Base-by-base conservation (phyloP, 2,329 filamentous ascomycete genomes). In the Leptographium procerum region DNA sequence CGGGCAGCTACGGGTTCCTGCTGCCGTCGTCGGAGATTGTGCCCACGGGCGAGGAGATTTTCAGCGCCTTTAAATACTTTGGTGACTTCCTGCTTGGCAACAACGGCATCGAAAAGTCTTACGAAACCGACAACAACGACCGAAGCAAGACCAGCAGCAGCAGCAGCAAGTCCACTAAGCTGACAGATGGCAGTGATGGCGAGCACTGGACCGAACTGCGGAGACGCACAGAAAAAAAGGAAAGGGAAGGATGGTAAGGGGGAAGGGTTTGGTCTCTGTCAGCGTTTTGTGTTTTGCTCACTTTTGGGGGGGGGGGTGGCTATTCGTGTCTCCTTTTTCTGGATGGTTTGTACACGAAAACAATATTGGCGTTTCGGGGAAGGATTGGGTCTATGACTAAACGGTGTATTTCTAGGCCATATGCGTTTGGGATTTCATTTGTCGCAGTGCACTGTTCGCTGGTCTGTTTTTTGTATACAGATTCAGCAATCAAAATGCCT, bases 1-100 rank as follows among this genome's bases (percentile, higher is more conserved):
- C 88, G 0, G 94, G 94, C 11, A 94, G 85, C 69, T 97, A 97
- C 69, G 94, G 94, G 0, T 99, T 97, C 69, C 75, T 99, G 53
- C 75, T 97, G 4, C 94, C 94, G 0, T 86, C 82, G 59, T 87
- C 94, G 59, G 82, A 95, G 61, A 97, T 97, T 60, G 76, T 95
- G 2, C 91, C 92, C 0, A 94, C 89, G 0, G 92, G 94, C 10
- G 85, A 92, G 70, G 94, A 99, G 71, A 81, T 92, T 47, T 84
- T 92, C 64, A 86, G 87, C 64, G 89, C 91, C 0, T 78, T 96
- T 62, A 81, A 91, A 67, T 91, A 91, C 65, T 85, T 96, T 66
- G 91, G 89, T 2, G 84, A 88, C 64, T 96, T 89, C 66, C 74
- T 94, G 59, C 74, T 89, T 16, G 83, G 84, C 1, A 86, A 86